Base-by-base conservation (phyloP, 1,284 basidiomycete species). In the Puccinia novopanici region DNA sequence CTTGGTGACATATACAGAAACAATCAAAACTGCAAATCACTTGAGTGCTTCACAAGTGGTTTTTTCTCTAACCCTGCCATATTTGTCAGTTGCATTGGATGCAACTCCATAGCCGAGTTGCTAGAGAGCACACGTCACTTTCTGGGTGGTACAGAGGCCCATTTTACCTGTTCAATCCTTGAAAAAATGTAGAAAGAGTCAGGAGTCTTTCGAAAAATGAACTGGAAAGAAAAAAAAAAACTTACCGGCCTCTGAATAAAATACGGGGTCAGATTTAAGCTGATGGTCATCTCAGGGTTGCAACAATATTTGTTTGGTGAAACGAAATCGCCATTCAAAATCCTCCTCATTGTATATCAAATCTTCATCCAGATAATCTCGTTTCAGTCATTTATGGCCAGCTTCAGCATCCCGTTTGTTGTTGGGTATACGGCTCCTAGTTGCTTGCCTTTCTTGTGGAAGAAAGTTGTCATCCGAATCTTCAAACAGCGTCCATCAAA, bases 71-170 rank as follows among this genome's bases (percentile, higher is more conserved):
- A 72, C 55, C 4, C 52, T 4, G 4, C 15, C 27, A 34, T 71
- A 71, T 45, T 71, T 45, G 27, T 71, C 45, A 12, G 48, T 71
- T 27, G 48, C 70, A 72, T 72, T 12, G 6, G 70, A 24, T 30
- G 50, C 54, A 30, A 72, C 52, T 19, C 70, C 70, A 55, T 72
- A 72, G 19, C 34, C 70, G 22, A 72, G 42, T 22, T 72, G 70
- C 37, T 22, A 30, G 27, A 72, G 50, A 13, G 52, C 70, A 15
- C 15, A 40, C 17, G 50, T 54, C 12, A 72, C 22, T 34, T 72
- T 55, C 30, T 72, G 70, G 15, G 45, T 27, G 2, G 34, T 37
- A 37, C 13, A 27, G 40, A 74, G 37, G 6, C 71, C 67, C n/a
- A n/a, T 24, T 15, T 65, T 40, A 34, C 37, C 19, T 17, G 37